Evolutionary conservation across 768 basidiomycete genomes (phyloP).

Genomic region (Pulveroboletus sp.): DNA sequence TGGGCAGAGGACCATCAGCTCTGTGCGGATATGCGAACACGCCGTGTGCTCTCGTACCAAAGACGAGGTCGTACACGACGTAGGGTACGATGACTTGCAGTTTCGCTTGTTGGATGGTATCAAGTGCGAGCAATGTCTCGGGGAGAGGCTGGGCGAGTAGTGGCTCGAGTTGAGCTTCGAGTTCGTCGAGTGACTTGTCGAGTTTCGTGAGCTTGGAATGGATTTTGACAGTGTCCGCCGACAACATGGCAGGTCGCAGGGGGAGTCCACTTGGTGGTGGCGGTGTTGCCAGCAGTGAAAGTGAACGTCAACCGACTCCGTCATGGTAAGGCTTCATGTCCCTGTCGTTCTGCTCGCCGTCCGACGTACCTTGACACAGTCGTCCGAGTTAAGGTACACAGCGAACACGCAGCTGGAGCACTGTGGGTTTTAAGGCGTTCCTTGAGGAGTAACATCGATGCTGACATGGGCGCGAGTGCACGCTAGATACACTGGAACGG

Average conservation of each 20-base stretch:
- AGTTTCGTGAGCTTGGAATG: conserved; percentile 43
- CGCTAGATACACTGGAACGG: conserved; percentile 93
- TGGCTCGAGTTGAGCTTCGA: conserved; percentile 63
- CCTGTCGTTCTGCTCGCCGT: not conserved
- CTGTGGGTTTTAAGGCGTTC: conserved; percentile 46
- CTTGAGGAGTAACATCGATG: not conserved
- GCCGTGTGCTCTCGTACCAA: conserved; percentile 48
- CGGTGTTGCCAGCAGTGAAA: not conserved
- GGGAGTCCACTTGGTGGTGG: no score
- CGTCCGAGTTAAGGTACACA: conserved; percentile 90
- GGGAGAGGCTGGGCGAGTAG: conserved; percentile 64
- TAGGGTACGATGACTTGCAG: conserved; percentile 78
- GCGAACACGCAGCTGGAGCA: conserved; percentile 96
- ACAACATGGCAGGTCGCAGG: conserved; percentile 32
- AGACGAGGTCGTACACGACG: conserved; percentile 78
- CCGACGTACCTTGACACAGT: conserved; percentile 39
- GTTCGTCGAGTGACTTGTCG: conserved; percentile 55
- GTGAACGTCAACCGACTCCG: conserved; percentile 3
- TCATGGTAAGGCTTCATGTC: conserved; percentile 15
- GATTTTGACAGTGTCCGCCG: conserved; percentile 33
- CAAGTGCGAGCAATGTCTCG: conserved; percentile 58
- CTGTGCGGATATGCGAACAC: not conserved
- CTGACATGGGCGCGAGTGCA: conserved; percentile 56
- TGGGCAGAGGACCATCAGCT: not conserved
- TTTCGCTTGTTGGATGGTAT: conserved; percentile 77